Base-by-base conservation (phyloP, 768 basidiomycete species). In the Auriscalpium microsporum region DNA sequence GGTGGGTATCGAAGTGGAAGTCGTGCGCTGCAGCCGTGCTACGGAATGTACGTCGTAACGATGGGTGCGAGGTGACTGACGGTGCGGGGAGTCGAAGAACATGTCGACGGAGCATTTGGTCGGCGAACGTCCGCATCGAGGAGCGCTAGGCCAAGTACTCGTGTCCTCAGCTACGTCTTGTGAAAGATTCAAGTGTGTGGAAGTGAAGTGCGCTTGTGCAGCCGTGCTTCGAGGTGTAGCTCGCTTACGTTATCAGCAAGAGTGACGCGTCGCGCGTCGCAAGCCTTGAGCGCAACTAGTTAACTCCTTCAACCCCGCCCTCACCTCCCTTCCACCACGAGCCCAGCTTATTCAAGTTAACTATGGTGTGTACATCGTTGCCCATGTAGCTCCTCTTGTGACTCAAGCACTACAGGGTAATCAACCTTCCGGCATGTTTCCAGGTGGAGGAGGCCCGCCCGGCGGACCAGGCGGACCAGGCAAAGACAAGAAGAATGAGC, bases 1-100 rank as follows among this genome's bases (percentile, higher is more conserved):
- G 87, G 66, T 95, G 91, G 1, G 94, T 97, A 67, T 98, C 95
- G 62, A 98, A 97, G 67, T 94, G 93, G 66, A 89, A 90, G 68
- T 80, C 74, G 42, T 64, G 56, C 4, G 54, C 53, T 11, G 45
- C 14, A 19, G 50, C 19, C 6, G 58, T 62, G 17, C 54, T 56
- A n/a, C 48, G 37, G 36, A 60, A 55, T 13, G 46, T 50, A 14
- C 58, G 38, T 35, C 28, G 34, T 16, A 38, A 50, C 16, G 28
- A 14, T 1, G 33, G 49, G 17, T 33, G 46, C 13, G n/a, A 7
- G 40, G 17, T 13, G 13, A 42, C 8, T 14, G 40, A 28, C 28
- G 21, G 21, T 21, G 28, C 4, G 7, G 28, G 28, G 28, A 28
- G 28, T 28, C 28, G 28, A 28, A 28, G 28, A 28, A 28, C 28